Percentiles rank a stretch among this genome's conserved stretches.
phyloP scores from a whole-genome alignment of 2,329 filamentous ascomycete species.

The Rugonectria rugulosa region DNA sequence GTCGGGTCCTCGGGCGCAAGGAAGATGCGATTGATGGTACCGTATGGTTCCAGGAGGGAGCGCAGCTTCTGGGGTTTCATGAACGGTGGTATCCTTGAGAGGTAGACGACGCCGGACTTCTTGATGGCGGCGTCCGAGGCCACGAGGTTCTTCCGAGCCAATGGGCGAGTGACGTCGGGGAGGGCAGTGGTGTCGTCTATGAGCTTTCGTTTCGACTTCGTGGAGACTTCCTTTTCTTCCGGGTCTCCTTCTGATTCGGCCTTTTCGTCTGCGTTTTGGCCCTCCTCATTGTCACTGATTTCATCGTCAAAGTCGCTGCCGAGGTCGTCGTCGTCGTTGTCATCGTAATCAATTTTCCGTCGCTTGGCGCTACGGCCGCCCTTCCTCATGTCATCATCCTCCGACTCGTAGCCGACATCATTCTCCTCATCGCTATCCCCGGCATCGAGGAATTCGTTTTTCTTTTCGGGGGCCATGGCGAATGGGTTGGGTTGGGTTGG shows the following conservation, averaged over 20 bases:
- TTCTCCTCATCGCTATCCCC: slow-evolving; percentile 66
- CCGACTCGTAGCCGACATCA: slow-evolving; percentile 70
- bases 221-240: slow-evolving; percentile 30
- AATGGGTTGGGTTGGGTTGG: neutral
- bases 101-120: slow-evolving; percentile 82
- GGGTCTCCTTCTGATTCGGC: slow-evolving; percentile 30
- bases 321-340: slow-evolving; percentile 49
- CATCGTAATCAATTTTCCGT: slow-evolving; percentile 62
- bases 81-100: slow-evolving; percentile 85
- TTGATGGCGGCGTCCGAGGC: slow-evolving; percentile 69
- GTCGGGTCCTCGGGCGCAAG: slow-evolving; percentile 77
- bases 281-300: slow-evolving; percentile 44
- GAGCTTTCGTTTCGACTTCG: slow-evolving; percentile 35
- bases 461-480: slow-evolving; percentile 71
- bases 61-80: slow-evolving; percentile 85
- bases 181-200: slow-evolving; percentile 45
- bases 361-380: slow-evolving; percentile 69
- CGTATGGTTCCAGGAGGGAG: slow-evolving; percentile 77
- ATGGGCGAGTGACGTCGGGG: slow-evolving; percentile 59
- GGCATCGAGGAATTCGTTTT: slow-evolving; percentile 74
- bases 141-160: slow-evolving; percentile 74
- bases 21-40: slow-evolving; percentile 79
- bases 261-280: slow-evolving; percentile 39
- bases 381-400: slow-evolving; percentile 72
- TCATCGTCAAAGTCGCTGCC: slow-evolving; percentile 36